Base-by-base conservation (phyloP, 2,329 filamentous ascomycete genomes). In the Pseudocercospora fijiensis region DNA sequence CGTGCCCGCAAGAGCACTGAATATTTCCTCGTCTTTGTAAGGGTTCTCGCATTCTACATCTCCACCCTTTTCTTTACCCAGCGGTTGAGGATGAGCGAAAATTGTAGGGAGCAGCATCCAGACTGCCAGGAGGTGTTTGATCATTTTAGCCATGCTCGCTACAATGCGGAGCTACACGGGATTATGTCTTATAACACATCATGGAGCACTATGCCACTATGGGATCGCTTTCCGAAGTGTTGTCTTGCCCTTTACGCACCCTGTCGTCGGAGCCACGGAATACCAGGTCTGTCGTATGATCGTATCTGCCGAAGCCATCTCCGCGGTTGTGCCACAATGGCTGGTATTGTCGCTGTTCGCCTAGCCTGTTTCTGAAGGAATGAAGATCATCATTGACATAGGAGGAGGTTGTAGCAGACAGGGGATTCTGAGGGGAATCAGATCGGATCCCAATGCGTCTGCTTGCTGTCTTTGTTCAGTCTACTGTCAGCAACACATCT, bases 1-100 rank as follows among this genome's bases (percentile, higher is more conserved):
- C 10, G 62, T 61, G 22, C 62, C 58, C 9, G 62, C 62, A 49
- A 64, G 41, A 9, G 61, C 61, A 43, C 49, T 56, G 37, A 58
- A 33, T 7, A 62, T 62, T 5, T 55, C 60, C 28, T 53, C 26
- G 18, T 62, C 60, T 27, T 55, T 28, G 9, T 53, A 62, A n/a
- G 37, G 5, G 4, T n/a, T 41, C 16, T 41, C 37, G 18, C 37
- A 41, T 41, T 18, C 37, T 41, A 1, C 33, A 37, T n/a, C 13
- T 37, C 33, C 13, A 1, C 10, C 18, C 37, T 41, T 41, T n/a
- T 41, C 37, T 41, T n/a, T n/a, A n/a, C n/a, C n/a, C n/a, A n/a
- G n/a, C n/a, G 16, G 37, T 41, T 18, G 37, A 41, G 37, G 16
- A 16, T 41, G 37, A 41, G 37, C 37, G 13, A 41, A 41, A n/a